These are phyloP conservation scores for Candida wancherniae DNA, from an alignment of 805 yeast genomes.

Conservation along the genomic window DNA sequence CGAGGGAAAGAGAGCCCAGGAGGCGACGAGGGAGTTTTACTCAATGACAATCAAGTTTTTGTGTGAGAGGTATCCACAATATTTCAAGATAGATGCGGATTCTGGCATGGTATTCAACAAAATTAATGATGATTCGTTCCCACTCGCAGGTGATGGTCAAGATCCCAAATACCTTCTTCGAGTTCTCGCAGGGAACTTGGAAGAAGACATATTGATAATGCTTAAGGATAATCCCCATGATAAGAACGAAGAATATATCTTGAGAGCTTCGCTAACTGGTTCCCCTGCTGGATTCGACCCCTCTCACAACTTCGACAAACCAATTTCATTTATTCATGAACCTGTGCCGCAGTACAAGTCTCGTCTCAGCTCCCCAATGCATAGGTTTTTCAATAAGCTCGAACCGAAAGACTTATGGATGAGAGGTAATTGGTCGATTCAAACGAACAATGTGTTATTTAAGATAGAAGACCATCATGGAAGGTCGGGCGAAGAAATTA, in stretches of 20 bases:
- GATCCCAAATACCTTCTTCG: constrained; percentile 20
- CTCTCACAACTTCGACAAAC: constrained; percentile 43
- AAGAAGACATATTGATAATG: constrained; percentile 61
- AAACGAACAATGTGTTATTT: constrained; percentile 49
- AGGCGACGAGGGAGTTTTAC: constrained; percentile 49
- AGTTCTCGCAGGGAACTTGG: constrained; percentile 37
- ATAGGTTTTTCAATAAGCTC: constrained; percentile 55
- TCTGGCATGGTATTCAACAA: constrained; percentile 27
- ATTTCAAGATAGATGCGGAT: constrained; percentile 33
- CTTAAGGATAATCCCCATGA: constrained; percentile 35
- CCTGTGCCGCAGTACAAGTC: constrained; percentile 68
- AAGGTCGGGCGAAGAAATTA: constrained; percentile 29
- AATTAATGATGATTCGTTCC: constrained; percentile 39
- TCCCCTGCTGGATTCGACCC: constrained; percentile 78
- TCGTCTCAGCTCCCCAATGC: constrained; percentile 59
- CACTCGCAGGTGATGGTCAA: constrained; percentile 15
- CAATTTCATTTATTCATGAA: constrained; percentile 56
- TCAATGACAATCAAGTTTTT: constrained; percentile 37
- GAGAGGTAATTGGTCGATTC: constrained; percentile 68
- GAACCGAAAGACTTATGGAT: constrained; percentile 52
- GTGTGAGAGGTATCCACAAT: constrained; percentile 48
- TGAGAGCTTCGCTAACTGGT: constrained; percentile 53
- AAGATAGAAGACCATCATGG: constrained; percentile 44
- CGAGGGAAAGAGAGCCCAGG: constrained; percentile 18
- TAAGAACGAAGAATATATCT: constrained; percentile 50